Conservation (phyloP, 495 filamentous ascomycete genomes). For the Hypoxylon lienhwacheense region DNA sequence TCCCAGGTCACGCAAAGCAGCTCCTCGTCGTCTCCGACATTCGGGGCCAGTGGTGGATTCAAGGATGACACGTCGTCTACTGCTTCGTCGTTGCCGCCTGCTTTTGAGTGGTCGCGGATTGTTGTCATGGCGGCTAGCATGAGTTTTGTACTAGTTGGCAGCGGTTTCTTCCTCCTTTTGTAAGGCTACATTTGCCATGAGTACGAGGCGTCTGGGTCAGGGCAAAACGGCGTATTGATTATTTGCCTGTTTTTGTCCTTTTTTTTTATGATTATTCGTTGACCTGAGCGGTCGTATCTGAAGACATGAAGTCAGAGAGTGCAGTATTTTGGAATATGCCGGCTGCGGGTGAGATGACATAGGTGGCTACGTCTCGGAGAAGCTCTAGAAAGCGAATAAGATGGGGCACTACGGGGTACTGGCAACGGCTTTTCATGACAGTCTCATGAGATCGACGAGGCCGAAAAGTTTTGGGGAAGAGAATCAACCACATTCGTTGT, state of each 20-base stretch:
- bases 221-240: conserved; percentile 13
- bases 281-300: background rate
- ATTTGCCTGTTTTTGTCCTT: conserved; percentile 3
- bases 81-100: conserved; percentile 36
- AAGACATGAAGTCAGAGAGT: too few species aligned
- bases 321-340: background rate
- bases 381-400: conserved; percentile 3
- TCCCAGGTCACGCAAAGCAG: conserved; percentile 37
- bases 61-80: conserved; percentile 36
- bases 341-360: background rate
- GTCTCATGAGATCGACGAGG: too few species aligned
- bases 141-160: conserved; percentile 45
- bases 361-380: conserved; percentile 3
- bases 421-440: too few species aligned
- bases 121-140: conserved; percentile 43
- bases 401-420: background rate
- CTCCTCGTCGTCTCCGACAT: conserved; percentile 39
- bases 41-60: conserved; percentile 46
- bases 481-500: too few species aligned
- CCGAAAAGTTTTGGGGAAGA: too few species aligned
- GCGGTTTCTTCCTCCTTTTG: conserved; percentile 44
- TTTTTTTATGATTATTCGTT: background rate
- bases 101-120: conserved; percentile 41
- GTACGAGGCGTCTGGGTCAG: conserved; percentile 10
- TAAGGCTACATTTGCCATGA: conserved; percentile 10